phyloP scores from a whole-genome alignment of 2,329 filamentous ascomycete genomes.

The Hymenoscyphus occultus region DNA sequence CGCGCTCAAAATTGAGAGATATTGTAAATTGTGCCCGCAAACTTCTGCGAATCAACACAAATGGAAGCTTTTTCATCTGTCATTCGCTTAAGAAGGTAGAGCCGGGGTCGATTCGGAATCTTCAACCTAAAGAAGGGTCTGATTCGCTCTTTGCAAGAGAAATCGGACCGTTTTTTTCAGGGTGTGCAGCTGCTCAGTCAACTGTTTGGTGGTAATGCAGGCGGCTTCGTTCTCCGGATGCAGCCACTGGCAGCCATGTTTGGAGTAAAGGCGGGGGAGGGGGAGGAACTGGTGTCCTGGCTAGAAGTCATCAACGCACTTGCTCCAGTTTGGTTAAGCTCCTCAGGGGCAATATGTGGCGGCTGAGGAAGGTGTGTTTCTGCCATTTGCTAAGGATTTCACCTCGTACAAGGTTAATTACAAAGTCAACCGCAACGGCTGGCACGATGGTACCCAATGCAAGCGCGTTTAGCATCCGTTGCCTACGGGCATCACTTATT shows the following conservation, averaged over 20 bases:
- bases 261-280: background rate
- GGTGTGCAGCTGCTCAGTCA: background rate
- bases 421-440: background rate
- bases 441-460: background rate
- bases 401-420: background rate
- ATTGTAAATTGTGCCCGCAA: background rate
- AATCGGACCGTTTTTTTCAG: constrained; percentile 3
- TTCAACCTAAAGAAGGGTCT: background rate
- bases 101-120: background rate
- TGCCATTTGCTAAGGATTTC: background rate
- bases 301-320: background rate
- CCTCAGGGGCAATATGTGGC: background rate
- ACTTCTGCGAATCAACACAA: background rate
- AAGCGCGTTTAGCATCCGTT: background rate
- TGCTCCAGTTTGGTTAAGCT: background rate
- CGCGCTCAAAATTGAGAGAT: background rate
- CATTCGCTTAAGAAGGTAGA: background rate
- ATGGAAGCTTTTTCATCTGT: background rate
- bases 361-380: background rate
- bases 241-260: background rate
- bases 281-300: no score
- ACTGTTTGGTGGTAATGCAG: background rate
- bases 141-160: background rate
- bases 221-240: background rate
- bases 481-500: background rate